These are phyloP conservation scores for Mycosphaerelloides madeirae DNA, from an alignment of 2,329 filamentous ascomycete genomes.

Conservation along the genomic window DNA sequence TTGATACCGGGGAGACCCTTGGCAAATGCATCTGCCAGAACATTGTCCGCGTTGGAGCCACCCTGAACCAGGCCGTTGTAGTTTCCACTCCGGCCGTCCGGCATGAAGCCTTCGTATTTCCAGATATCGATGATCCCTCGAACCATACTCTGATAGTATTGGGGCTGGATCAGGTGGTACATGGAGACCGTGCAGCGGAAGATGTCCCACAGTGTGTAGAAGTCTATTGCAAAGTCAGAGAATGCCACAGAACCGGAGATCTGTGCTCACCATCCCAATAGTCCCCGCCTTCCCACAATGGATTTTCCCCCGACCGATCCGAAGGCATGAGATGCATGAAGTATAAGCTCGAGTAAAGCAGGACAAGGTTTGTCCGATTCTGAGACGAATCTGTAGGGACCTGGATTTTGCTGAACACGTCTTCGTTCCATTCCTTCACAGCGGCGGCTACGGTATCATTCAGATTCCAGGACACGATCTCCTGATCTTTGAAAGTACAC, in stretches of 20 bases:
- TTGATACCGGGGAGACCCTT: constrained; percentile 31
- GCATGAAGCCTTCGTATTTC: constrained; percentile 36
- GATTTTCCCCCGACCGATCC: constrained; percentile 68
- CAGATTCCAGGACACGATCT: constrained; percentile 46
- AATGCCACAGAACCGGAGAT: neutral
- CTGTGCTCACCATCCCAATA: constrained; percentile 52
- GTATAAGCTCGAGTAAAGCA: constrained; percentile 65
- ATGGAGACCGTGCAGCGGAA: constrained; percentile 63
- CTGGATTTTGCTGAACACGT: constrained; percentile 58
- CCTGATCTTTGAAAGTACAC: constrained; percentile 53
- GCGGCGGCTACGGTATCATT: constrained; percentile 28
- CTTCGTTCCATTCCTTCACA: constrained; percentile 56
- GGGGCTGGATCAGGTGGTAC: constrained; percentile 61
- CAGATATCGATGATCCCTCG: constrained; percentile 65
- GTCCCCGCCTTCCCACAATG: constrained; percentile 58
- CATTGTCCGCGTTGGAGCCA: constrained; percentile 34
- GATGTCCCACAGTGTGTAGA: constrained; percentile 63
- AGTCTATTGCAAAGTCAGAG: constrained; percentile 40
- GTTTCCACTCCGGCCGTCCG: constrained; percentile 32
- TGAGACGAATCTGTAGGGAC: constrained; percentile 50
- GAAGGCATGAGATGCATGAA: constrained; percentile 66
- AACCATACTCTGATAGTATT: constrained; percentile 60
- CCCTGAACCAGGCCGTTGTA: constrained; percentile 35
- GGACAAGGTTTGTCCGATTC: constrained; percentile 51
- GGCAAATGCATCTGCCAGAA: constrained; percentile 33